These are phyloP conservation scores for Aspergillus sp. DNA, from an alignment of 2,329 filamentous ascomycete genomes.

Conservation along the genomic window DNA sequence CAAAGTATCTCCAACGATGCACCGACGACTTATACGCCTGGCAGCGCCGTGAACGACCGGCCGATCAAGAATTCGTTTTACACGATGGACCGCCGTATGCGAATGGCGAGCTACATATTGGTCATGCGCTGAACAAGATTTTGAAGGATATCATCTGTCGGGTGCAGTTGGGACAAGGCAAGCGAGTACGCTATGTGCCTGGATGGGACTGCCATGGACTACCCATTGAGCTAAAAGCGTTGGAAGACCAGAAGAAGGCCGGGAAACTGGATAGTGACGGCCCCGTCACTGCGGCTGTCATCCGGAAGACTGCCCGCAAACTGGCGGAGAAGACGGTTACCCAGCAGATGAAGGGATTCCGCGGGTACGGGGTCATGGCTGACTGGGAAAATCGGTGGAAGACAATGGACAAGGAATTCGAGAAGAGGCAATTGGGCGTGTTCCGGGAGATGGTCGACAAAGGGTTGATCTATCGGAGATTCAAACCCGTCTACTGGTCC, in stretches of 20 bases:
- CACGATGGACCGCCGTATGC: slow-evolving; percentile 97
- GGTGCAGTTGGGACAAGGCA: slow-evolving; percentile 69
- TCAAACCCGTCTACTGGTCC: slow-evolving; percentile 59
- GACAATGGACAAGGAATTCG: slow-evolving; percentile 56
- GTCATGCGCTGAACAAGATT: slow-evolving; percentile 94
- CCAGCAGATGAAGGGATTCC: slow-evolving; percentile 52
- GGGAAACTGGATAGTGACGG: slow-evolving; percentile 9
- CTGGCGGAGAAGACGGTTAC: slow-evolving; percentile 50
- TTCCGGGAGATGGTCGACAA: slow-evolving; percentile 56
- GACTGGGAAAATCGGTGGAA: slow-evolving; percentile 56
- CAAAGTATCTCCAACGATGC: slow-evolving; percentile 62
- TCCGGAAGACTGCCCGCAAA: slow-evolving; percentile 47
- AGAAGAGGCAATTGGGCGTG: slow-evolving; percentile 51
- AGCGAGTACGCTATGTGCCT: slow-evolving; percentile 70
- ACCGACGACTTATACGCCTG: slow-evolving; percentile 84
- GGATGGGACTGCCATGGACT: slow-evolving; percentile 98
- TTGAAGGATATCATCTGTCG: slow-evolving; percentile 89
- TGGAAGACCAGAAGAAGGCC: slow-evolving; percentile 50
- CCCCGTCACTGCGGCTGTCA: slow-evolving; percentile 36
- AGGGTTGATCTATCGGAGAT: slow-evolving; percentile 53
- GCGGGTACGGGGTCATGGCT: slow-evolving; percentile 55
- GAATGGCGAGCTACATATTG: slow-evolving; percentile 83
- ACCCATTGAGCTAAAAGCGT: slow-evolving; percentile 91
- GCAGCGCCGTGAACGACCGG: slow-evolving; percentile 56
- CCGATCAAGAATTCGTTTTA: slow-evolving; percentile 60